Base-by-base conservation (phyloP, 2,329 filamentous ascomycete genomes). In the Clonostachys chloroleuca region DNA sequence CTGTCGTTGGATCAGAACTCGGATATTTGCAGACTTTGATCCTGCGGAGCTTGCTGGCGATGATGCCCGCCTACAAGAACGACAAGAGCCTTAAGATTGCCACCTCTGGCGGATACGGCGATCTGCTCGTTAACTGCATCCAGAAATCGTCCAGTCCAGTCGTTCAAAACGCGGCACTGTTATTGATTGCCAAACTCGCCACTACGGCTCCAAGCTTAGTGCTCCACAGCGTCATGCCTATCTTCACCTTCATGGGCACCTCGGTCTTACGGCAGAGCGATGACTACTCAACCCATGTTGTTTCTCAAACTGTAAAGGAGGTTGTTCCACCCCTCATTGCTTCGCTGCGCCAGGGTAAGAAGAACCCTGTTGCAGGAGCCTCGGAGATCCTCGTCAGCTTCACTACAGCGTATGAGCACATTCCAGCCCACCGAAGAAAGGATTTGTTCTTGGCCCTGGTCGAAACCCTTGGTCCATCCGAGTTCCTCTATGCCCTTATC, bases 191-290 rank as follows among this genome's bases (percentile, higher is more conserved):
- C 20, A 87, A 84, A 48, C 75, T 99, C 39, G 92, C 94, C 18
- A 86, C 86, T 37, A 88, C 92, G 55, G 89, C 90, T 0, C 94
- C 95, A 0, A 92, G 96, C 63, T 73, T 95, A 43, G 89, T 99
- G 4, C 77, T 99, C 48, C 92, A 99, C 68, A 96, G 91, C 56
- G 89, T 99, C 46, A 99, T 99, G 94, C 94, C 94, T 12, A 92
- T 99, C 45, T 99, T 99, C 69, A 97, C 94, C 0, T 96, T 97
- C 63, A 96, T 97, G 86, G 91, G 92, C 40, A 87, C 86, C 40
- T 96, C 89, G 5, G 86, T 96, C 17, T 78, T 99, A 44, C 85
- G 89, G 43, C 92, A 96, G 68, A 90, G 89, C 56, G 95, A 99
- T 58, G 92, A 97, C 57, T 97, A 96, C 69, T 97, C 94, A 18